phyloP scores from a whole-genome alignment of 257 asterid species.

The Salvia splendens region DNA sequence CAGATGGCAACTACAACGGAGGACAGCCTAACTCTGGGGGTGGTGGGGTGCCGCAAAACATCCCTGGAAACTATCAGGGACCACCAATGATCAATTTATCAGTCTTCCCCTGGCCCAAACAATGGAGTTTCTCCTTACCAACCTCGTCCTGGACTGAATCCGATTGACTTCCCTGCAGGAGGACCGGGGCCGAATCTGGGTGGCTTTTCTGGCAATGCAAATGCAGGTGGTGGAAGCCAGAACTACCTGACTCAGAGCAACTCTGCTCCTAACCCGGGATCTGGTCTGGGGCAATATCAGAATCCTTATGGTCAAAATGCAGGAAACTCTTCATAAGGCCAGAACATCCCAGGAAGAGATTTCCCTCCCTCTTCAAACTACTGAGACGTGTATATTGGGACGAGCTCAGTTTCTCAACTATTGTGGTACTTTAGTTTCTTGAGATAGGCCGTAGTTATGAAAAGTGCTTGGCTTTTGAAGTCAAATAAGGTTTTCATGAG shows the following conservation, averaged over 20 bases:
- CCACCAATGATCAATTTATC: slow-evolving; percentile 31
- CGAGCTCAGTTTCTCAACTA: neutral
- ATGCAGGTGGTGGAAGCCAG: slow-evolving; percentile 20
- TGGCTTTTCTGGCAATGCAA: neutral
- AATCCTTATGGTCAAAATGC: slow-evolving; percentile 37
- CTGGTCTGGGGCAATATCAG: slow-evolving; percentile 45
- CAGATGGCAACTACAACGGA: slow-evolving; percentile 31
- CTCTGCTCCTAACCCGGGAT: slow-evolving; percentile 31
- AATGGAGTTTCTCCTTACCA: slow-evolving; percentile 35
- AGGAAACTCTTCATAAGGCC: slow-evolving; percentile 36
- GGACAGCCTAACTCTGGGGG: slow-evolving; percentile 40
- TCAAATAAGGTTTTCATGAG: neutral
- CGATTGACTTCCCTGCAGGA: slow-evolving; percentile 30
- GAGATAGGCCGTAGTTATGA: slow-evolving; percentile 14
- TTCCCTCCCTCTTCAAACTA: slow-evolving; percentile 37
- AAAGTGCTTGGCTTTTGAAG: neutral
- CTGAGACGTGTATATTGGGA: slow-evolving; percentile 35
- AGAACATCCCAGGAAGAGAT: slow-evolving; percentile 59
- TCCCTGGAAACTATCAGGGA: slow-evolving; percentile 38
- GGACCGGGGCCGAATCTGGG: slow-evolving; percentile 14
- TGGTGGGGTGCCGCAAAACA: slow-evolving; percentile 33
- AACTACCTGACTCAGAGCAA: slow-evolving; percentile 30
- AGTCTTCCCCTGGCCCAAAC: slow-evolving; percentile 38
- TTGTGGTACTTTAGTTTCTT: slow-evolving; percentile 19
- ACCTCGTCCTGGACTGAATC: slow-evolving; percentile 40